Evolutionary conservation across 495 filamentous ascomycete genomes (phyloP).

Genomic region (Aspergillus ellipticus): DNA sequence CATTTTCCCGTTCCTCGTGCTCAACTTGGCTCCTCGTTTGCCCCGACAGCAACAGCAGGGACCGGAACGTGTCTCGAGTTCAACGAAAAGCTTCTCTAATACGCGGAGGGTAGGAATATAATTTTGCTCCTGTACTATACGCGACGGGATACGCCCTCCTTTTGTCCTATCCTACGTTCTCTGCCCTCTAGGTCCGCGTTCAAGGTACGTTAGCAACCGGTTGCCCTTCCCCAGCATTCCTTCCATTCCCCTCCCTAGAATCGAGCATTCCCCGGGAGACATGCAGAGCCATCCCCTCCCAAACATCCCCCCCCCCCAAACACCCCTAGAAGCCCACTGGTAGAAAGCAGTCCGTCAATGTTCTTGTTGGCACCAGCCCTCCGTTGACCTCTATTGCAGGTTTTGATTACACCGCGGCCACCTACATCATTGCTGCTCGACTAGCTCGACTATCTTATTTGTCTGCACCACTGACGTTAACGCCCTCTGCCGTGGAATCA

Average conservation of each 20-base stretch:
- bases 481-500: background rate
- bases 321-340: conserved; percentile 17
- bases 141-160: conserved; percentile 17
- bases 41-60: conserved; percentile 1
- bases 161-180: conserved; percentile 4
- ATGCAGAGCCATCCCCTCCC: conserved; percentile 12
- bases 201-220: conserved; percentile 23
- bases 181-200: conserved; percentile 2
- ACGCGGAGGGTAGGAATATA: background rate
- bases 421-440: background rate
- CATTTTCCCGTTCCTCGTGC: conserved; percentile 16
- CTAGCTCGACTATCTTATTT: background rate
- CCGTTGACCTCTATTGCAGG: background rate
- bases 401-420: background rate
- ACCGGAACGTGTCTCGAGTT: conserved; percentile 13
- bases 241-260: conserved; percentile 25
- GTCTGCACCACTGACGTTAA: background rate
- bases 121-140: background rate
- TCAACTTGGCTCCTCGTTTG: conserved; percentile 15
- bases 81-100: background rate
- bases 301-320: conserved; percentile 20
- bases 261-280: conserved; percentile 29
- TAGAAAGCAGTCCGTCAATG: conserved; percentile 11
- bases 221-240: conserved; percentile 35
- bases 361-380: conserved; percentile 4